Percentiles rank a stretch among this genome's conserved stretches.
Evolutionary conservation across 192 early-diverging fungal species (phyloP).

Genomic region (Rhizophagus sp.): DNA sequence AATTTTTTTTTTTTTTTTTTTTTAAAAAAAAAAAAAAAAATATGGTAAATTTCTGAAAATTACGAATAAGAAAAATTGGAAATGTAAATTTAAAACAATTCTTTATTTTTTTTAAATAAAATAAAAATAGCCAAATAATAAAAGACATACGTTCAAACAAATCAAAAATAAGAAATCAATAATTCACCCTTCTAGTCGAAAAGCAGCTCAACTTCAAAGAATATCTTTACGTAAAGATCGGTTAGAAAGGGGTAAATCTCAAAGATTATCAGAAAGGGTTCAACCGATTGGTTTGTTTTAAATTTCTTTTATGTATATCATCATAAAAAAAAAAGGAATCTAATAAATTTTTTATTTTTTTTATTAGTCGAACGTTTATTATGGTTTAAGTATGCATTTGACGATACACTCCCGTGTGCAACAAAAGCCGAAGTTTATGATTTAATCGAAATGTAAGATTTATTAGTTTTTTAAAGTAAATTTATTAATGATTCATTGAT

Average conservation of each 20-base stretch:
- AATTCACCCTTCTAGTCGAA: constrained; percentile 58
- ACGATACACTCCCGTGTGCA: constrained; percentile 39
- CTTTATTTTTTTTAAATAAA: not conserved
- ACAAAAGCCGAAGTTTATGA: constrained; percentile 41
- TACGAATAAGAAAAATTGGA: too few relatives aligned
- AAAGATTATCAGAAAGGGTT: not conserved
- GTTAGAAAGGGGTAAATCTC: constrained; percentile 41
- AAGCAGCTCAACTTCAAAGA: constrained; percentile 54
- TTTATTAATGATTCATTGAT: not conserved
- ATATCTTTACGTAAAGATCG: constrained; percentile 52
- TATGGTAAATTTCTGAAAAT: too few relatives aligned
- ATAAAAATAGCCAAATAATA: constrained; percentile 43
- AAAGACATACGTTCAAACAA: constrained; percentile 55
- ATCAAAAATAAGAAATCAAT: constrained; percentile 54
- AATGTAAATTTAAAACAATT: too few relatives aligned
- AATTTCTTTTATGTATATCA: not conserved
- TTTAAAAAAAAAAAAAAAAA: too few relatives aligned
- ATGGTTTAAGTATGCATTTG: constrained; percentile 57
- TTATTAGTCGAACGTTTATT: constrained; percentile 46
- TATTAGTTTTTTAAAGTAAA: not conserved
- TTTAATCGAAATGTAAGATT: constrained; percentile 37
- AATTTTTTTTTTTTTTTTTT: too few relatives aligned
- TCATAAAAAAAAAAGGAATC: constrained; percentile 4
- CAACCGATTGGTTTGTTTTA: constrained; percentile 37
- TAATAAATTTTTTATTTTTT: constrained; percentile 24